Evolutionary conservation across 1,139 yeast genomes (phyloP), one percentile per base, ranked within the genome.

Genomic region (Pichia sp.): DNA sequence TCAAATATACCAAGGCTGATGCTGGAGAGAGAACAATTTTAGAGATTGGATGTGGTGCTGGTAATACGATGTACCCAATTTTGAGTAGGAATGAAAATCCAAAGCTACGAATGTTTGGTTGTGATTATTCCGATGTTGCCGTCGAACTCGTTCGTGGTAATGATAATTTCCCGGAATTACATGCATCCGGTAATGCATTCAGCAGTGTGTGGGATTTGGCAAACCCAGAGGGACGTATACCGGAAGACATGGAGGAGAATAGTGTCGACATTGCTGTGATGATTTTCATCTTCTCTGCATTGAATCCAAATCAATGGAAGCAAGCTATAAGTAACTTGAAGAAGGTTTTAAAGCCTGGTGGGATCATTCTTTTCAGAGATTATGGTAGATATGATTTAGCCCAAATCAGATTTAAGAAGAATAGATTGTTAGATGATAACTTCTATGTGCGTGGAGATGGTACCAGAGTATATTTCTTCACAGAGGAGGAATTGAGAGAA

Each of bases 1-100:
- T 82, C 53, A 80, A 77, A 44, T 82, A 87, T 4, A 84, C 95
- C 2, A 69, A 73, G 37, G 68, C 73, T 33, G 83, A 76, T 30
- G 70, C 79, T 12, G 81, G 86, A n/a, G 73, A 80, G 5, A 69
- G 71, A 21, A 77, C 80, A 3, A 81, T 91, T 24, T 69, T 91
- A 37, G 99, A 91, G 57, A 82, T 93, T 37, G 99, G 99, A 4
- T 91, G 98, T 62, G 99, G 98, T 38, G 98, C 96, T 3, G 99
- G 99, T 12, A 93, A 93, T 58, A 91, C 98, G 0, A 72, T 91
- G 62, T 91, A 82, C 59, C 98, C 98, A 1, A 80, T 91, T 21
- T 64, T 91, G 41, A 70, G 71, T 38, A 87, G 82, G 50, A 91
- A 91, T 58, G 68, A 81, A 56, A 91, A 91, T 61, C 77, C 80